phyloP scores from a whole-genome alignment of 129 eudicot species.

The Erigeron canadensis region DNA sequence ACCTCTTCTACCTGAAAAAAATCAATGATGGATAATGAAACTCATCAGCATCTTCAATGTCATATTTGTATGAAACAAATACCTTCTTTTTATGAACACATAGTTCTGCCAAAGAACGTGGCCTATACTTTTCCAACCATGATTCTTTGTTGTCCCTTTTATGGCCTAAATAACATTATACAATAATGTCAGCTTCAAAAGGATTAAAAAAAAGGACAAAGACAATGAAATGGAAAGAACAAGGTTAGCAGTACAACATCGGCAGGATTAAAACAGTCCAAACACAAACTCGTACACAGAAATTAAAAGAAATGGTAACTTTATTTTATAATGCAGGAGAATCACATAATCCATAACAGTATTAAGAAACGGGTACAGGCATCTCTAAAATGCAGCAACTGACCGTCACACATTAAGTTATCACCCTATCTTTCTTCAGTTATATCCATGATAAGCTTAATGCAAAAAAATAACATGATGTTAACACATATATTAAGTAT shows the following conservation, averaged over 20 bases:
- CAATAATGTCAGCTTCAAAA: slow-evolving; percentile 13
- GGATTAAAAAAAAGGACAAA: slow-evolving; percentile 1
- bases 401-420: not conserved
- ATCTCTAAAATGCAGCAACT: not conserved
- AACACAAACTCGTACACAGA: slow-evolving; percentile 12
- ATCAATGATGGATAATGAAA: not conserved
- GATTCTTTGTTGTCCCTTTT: slow-evolving; percentile 43
- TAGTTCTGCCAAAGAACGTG: slow-evolving; percentile 65
- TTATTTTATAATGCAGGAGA: not conserved
- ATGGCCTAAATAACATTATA: slow-evolving; percentile 37
- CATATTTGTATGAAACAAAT: not conserved
- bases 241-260: not conserved
- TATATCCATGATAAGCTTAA: not conserved
- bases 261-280: slow-evolving; percentile 10
- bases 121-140: slow-evolving; percentile 89
- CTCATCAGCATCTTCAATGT: slow-evolving; percentile 2
- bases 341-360: not conserved
- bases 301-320: not conserved
- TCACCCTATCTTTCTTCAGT: not conserved
- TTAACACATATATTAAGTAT: not conserved
- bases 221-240: not conserved
- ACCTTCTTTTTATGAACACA: slow-evolving; percentile 98
- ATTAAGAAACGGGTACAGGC: not conserved
- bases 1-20: slow-evolving; percentile 83
- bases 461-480: not conserved